These are phyloP conservation scores for Colletotrichum echinochloae DNA, from an alignment of 2,329 filamentous ascomycete genomes.

Conservation along the genomic window DNA sequence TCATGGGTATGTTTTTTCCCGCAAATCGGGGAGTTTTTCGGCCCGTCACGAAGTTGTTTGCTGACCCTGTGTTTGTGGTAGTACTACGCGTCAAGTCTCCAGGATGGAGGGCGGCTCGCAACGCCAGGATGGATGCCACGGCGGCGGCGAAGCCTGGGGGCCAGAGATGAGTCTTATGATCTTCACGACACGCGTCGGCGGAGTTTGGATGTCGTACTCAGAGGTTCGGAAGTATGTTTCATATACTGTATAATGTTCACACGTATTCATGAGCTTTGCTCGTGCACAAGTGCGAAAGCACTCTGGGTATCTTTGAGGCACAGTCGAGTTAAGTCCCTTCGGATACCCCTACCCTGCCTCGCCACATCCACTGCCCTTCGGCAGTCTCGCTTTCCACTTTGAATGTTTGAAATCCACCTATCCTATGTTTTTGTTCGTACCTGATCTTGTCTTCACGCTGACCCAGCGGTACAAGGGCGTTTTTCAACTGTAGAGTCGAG, in stretches of 20 bases:
- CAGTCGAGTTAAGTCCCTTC: background rate
- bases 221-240: too few relatives aligned
- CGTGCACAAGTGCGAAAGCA: background rate
- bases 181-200: background rate
- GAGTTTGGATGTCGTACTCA: background rate
- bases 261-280: background rate
- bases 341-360: background rate
- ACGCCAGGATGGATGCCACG: constrained; percentile 34
- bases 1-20: constrained; percentile 40
- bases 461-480: background rate
- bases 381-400: background rate
- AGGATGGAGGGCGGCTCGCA: constrained; percentile 34
- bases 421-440: background rate
- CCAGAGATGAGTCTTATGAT: constrained; percentile 12
- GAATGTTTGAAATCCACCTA: background rate
- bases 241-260: constrained; percentile 6
- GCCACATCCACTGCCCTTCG: background rate
- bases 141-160: constrained; percentile 27
- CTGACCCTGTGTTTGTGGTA: constrained; percentile 4
- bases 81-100: constrained; percentile 33
- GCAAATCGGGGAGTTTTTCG: background rate
- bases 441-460: background rate
- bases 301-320: background rate
- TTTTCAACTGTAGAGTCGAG: background rate
- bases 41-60: background rate